These are phyloP conservation scores for Rhodosporidiobolus sp. DNA, from an alignment of 768 basidiomycete genomes.

Conservation along the genomic window DNA sequence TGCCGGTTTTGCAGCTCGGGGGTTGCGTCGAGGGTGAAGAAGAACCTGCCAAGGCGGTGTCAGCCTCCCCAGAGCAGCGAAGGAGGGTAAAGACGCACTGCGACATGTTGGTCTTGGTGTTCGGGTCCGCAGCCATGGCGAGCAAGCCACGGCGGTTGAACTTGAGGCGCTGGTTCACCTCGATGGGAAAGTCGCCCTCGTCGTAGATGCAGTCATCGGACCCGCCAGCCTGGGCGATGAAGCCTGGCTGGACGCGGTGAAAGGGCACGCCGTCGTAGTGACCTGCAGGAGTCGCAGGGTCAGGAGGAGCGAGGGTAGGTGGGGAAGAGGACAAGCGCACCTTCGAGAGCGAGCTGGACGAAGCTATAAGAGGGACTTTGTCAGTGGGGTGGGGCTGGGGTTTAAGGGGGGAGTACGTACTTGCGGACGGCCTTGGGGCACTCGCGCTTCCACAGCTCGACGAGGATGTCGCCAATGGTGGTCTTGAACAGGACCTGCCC, in stretches of 20 bases:
- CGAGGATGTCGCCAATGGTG: slow-evolving; percentile 39
- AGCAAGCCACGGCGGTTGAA: slow-evolving; percentile 87
- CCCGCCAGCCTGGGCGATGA: slow-evolving; percentile 87
- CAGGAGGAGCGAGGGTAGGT: not conserved
- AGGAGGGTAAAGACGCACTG: slow-evolving; percentile 60
- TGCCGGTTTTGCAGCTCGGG: slow-evolving; percentile 85
- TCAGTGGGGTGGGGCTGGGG: not conserved
- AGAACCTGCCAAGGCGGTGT: slow-evolving; percentile 44
- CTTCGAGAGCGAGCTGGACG: slow-evolving; percentile 44
- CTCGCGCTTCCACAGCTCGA: slow-evolving; percentile 59
- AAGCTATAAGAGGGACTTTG: not conserved
- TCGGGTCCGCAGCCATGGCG: slow-evolving; percentile 83
- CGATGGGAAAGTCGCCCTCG: slow-evolving; percentile 53
- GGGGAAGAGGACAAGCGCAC: not conserved
- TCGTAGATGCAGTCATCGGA: slow-evolving; percentile 96
- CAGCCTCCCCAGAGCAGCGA: not conserved
- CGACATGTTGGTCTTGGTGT: slow-evolving; percentile 83
- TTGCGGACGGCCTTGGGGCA: slow-evolving; percentile 83
- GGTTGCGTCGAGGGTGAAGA: slow-evolving; percentile 77
- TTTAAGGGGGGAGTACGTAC: slow-evolving; percentile 8
- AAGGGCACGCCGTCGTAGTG: slow-evolving; percentile 96
- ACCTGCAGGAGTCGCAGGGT: slow-evolving; percentile 58
- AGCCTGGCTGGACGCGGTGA: slow-evolving; percentile 86
- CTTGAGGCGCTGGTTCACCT: slow-evolving; percentile 62
- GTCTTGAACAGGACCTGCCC: slow-evolving; percentile 31